Percentiles rank a stretch among this genome's conserved stretches.
phyloP scores from a whole-genome alignment of 257 asterid genomes.

The Echium plantagineum region DNA sequence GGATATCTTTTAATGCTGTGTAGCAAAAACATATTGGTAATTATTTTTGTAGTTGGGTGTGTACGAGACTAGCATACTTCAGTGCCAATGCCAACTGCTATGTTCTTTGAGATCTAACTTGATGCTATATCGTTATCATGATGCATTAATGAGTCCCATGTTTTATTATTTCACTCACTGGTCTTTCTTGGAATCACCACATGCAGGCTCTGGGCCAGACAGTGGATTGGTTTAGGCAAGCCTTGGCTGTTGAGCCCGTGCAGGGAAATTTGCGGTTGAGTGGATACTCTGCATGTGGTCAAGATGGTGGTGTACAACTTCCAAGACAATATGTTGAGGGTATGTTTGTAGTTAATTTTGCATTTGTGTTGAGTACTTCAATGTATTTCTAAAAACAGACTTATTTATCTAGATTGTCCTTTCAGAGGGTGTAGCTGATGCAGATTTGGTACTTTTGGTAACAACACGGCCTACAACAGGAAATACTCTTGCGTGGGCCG shows the following conservation, averaged over 20 bases:
- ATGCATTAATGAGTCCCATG: background rate
- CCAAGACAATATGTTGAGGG: constrained; percentile 95
- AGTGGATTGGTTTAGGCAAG: constrained; percentile 88
- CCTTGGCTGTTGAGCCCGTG: constrained; percentile 92
- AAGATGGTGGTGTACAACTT: constrained; percentile 99
- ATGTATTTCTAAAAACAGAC: background rate
- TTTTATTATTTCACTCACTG: background rate
- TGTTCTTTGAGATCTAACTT: background rate
- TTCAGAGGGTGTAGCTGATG: constrained; percentile 82
- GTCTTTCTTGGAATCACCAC: constrained; percentile 9
- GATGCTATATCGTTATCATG: background rate
- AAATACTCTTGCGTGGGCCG: constrained; percentile 95
- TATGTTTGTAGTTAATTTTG: constrained; percentile 14
- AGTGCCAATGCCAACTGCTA: background rate
- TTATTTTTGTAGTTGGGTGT: background rate
- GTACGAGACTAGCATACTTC: background rate
- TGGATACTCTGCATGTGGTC: constrained; percentile 99
- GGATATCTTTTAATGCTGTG: background rate
- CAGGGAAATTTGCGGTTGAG: constrained; percentile 90
- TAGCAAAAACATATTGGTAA: background rate
- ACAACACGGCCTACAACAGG: constrained; percentile 97
- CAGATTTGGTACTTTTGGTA: constrained; percentile 91
- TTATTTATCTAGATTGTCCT: constrained; percentile 9
- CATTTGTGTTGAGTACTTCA: background rate
- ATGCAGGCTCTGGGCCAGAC: constrained; percentile 92